Base-by-base conservation (phyloP, 306 rosid genomes). In the Vigna trinervia region DNA sequence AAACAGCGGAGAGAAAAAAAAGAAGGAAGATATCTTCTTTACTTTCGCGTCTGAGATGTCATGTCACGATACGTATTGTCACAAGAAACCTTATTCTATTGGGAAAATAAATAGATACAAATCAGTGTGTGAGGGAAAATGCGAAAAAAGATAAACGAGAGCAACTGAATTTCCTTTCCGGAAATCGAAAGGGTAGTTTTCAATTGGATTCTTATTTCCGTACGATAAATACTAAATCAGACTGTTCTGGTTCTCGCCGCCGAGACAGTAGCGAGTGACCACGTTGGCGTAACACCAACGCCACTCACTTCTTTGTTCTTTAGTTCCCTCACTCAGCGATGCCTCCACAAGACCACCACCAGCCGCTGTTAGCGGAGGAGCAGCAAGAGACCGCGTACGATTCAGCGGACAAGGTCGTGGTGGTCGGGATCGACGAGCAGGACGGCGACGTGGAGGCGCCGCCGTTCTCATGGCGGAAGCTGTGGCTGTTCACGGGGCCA, bases 381-480 rank as follows among this genome's bases (percentile, higher is more conserved):
- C 48, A 5, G 19, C 61, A 79, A 46, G 91, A 92, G 64, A 78
- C 88, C 0, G 97, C 99, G 15, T 95, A 92, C 67, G 94, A 88
- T 62, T 76, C 87, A 2, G 83, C 84, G 43, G 96, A 92, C 71
- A 86, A 95, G 77, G 81, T 95, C 1, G 85, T 83, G 15, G 84
- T 95, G 2, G 78, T 89, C 1, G 97, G 96, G 39, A 43, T 85
- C 71, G 87, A 81, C 63, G 97, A 86, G 7, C 13, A 74, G 73
- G 94, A 85, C 4, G 61, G 41, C 17, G 80, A 50, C n/a, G 41
- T 17, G 57, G 88, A 47, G 5, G 28, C 61, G 11, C 97, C 91
- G 23, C 97, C 97, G 26, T 95, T 95, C 75, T 95, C 99, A 13
- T 95, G 98, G 99, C 87, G 81, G 82, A 95, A 92, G 88, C 96